These are phyloP conservation scores for Cutaneotrichosporon sp. DNA, from an alignment of 1,284 basidiomycete species.

Conservation along the genomic window DNA sequence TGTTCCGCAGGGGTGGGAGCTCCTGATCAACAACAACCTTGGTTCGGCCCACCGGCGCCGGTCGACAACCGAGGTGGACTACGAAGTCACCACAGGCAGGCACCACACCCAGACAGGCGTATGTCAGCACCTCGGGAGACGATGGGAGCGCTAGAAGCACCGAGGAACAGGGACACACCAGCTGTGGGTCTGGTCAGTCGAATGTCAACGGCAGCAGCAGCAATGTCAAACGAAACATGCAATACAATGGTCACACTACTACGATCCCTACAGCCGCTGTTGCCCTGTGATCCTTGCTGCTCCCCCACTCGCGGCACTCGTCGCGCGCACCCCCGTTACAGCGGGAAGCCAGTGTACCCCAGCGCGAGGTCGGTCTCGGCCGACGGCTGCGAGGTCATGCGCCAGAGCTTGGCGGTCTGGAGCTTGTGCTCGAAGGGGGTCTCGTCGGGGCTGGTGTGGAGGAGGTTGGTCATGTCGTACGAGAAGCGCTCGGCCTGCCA, in stretches of 20 bases:
- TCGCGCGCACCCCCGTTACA: conserved; percentile 12
- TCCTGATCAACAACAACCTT: too few species aligned
- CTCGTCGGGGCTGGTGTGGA: conserved; percentile 23
- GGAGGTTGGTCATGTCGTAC: conserved; percentile 30
- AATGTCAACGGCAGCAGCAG: background rate
- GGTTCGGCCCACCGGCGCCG: background rate
- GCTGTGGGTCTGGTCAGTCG: background rate
- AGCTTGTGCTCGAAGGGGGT: conserved; percentile 22
- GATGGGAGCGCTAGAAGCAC: background rate
- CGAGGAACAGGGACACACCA: background rate
- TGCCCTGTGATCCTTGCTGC: background rate
- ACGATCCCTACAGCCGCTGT: background rate
- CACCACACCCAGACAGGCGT: background rate
- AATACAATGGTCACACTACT: conserved; percentile 6
- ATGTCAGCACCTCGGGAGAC: background rate
- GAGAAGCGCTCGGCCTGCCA: conserved; percentile 30
- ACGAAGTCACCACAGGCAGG: background rate
- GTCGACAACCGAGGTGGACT: too few species aligned
- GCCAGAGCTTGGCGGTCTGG: conserved; percentile 22
- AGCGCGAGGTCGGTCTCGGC: conserved; percentile 25
- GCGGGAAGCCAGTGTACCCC: conserved; percentile 26
- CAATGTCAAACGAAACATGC: conserved; percentile 2
- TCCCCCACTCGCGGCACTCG: background rate
- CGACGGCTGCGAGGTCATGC: conserved; percentile 16
- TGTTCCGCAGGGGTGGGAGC: too few species aligned